phyloP scores from a whole-genome alignment of 495 filamentous ascomycete genomes.

The Podospora tetraspora region DNA sequence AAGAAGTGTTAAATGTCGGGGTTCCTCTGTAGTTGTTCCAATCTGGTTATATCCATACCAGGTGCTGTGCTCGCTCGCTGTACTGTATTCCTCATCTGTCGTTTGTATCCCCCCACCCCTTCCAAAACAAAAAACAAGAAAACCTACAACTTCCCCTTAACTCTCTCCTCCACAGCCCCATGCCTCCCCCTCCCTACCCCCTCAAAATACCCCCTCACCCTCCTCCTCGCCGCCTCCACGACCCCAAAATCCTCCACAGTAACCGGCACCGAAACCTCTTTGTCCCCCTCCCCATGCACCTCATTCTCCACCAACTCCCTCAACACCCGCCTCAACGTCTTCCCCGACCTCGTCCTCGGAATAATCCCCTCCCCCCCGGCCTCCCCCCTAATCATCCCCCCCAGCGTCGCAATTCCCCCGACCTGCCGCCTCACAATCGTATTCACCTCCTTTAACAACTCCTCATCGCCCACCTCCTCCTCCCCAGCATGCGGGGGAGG shows the following conservation, averaged over 20 bases:
- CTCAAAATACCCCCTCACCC: constrained; percentile 47
- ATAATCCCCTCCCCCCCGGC: constrained; percentile 74
- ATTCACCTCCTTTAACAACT: constrained; percentile 54
- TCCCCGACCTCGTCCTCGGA: constrained; percentile 82
- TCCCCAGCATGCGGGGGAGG: not conserved
- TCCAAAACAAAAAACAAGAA: too few species aligned
- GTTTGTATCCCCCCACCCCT: too few species aligned
- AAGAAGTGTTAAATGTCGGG: too few species aligned
- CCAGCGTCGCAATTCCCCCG: constrained; percentile 77
- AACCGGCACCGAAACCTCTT: constrained; percentile 45
- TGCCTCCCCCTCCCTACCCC: constrained; percentile 42
- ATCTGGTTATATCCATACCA: too few species aligned
- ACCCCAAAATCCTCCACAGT: constrained; percentile 51
- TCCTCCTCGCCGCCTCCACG: constrained; percentile 45
- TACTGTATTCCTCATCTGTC: too few species aligned
- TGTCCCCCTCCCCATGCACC: constrained; percentile 45
- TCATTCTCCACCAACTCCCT: constrained; percentile 73
- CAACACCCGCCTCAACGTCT: constrained; percentile 76
- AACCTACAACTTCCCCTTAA: constrained; percentile 38
- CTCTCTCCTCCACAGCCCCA: constrained; percentile 47
- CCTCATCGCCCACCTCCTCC: constrained; percentile 40
- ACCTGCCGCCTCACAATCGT: constrained; percentile 71
- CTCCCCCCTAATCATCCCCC: constrained; percentile 75
- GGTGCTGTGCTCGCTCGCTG: too few species aligned
- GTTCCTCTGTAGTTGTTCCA: too few species aligned